Conservation (phyloP, 2,329 filamentous ascomycete genomes). For the Apiospora aurea region DNA sequence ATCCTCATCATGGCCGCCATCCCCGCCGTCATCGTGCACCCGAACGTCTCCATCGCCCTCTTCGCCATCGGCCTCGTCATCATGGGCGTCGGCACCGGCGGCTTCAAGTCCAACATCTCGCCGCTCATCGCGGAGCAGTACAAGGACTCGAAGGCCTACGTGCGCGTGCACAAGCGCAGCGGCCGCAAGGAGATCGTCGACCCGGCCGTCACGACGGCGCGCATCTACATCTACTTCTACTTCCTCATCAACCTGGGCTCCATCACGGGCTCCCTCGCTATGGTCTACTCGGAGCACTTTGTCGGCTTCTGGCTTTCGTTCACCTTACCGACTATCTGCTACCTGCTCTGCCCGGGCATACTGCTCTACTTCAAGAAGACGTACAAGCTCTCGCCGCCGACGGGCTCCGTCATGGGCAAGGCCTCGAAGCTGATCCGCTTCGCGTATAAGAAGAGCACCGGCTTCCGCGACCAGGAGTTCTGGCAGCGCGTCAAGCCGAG, state of each 20-base stretch:
- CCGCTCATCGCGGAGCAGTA: conserved; percentile 77
- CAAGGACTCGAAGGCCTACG: conserved; percentile 61
- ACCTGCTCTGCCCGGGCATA: conserved; percentile 64
- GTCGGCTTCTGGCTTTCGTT: conserved; percentile 68
- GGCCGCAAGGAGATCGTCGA: conserved; percentile 76
- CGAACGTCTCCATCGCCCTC: conserved; percentile 62
- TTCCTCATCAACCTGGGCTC: conserved; percentile 59
- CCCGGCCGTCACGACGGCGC: conserved; percentile 70
- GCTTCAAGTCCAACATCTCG: conserved; percentile 78
- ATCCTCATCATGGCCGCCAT: conserved; percentile 67
- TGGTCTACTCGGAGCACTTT: conserved; percentile 66
- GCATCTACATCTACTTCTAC: conserved; percentile 72
- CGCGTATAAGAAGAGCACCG: conserved; percentile 43
- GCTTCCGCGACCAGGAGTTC: conserved; percentile 16
- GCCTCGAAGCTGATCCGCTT: conserved; percentile 64
- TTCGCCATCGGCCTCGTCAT: conserved; percentile 66
- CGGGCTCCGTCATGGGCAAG: conserved; percentile 69
- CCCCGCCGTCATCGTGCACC: conserved; percentile 61
- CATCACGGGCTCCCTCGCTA: conserved; percentile 54
- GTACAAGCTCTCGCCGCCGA: conserved; percentile 64
- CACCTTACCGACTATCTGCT: conserved; percentile 52
- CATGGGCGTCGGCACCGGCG: conserved; percentile 70
- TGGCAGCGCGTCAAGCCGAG: conserved; percentile 68
- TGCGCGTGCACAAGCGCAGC: conserved; percentile 54
- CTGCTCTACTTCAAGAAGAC: conserved; percentile 63